A percentile compares a stretch with the other conserved stretches of the same genome.
phyloP scores from a whole-genome alignment of 1,139 yeast species.

The Candida sp. region DNA sequence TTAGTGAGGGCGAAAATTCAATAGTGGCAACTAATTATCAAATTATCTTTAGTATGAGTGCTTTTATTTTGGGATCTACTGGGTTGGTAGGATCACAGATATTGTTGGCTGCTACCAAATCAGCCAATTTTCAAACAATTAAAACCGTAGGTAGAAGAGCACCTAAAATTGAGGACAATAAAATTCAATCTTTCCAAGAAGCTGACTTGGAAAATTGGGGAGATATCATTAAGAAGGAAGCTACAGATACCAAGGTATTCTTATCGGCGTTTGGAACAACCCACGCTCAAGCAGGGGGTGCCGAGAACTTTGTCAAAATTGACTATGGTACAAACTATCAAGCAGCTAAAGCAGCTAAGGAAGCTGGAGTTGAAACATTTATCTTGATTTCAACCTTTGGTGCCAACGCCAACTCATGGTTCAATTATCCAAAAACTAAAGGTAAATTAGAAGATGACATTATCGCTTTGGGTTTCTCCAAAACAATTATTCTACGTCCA shows the following conservation, averaged over 20 bases:
- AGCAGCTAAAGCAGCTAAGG: slow-evolving; percentile 68
- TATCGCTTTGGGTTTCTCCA: slow-evolving; percentile 55
- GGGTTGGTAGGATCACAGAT: slow-evolving; percentile 56
- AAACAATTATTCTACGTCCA: slow-evolving; percentile 68
- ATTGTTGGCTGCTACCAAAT: slow-evolving; percentile 31
- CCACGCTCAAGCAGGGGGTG: slow-evolving; percentile 63
- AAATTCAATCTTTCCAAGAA: slow-evolving; percentile 30
- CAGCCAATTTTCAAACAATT: slow-evolving; percentile 27
- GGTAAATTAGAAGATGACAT: slow-evolving; percentile 65
- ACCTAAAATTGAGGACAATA: slow-evolving; percentile 15
- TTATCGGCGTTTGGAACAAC: slow-evolving; percentile 79
- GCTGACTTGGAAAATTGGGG: slow-evolving; percentile 42
- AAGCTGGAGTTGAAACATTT: slow-evolving; percentile 58
- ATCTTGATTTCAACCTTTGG: slow-evolving; percentile 62
- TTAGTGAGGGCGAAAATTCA: not conserved
- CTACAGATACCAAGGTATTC: slow-evolving; percentile 17
- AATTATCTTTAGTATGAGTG: slow-evolving; percentile 17
- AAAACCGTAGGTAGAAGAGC: slow-evolving; percentile 45
- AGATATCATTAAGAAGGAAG: slow-evolving; percentile 14
- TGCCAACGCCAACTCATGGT: slow-evolving; percentile 60
- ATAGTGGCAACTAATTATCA: too few relatives aligned
- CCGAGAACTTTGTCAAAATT: slow-evolving; percentile 59
- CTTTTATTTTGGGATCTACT: slow-evolving; percentile 54
- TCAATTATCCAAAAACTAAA: slow-evolving; percentile 57
- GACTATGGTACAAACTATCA: slow-evolving; percentile 68